Conservation (phyloP, 1,284 basidiomycete genomes). For the Sanguinoderma infundibulare region DNA sequence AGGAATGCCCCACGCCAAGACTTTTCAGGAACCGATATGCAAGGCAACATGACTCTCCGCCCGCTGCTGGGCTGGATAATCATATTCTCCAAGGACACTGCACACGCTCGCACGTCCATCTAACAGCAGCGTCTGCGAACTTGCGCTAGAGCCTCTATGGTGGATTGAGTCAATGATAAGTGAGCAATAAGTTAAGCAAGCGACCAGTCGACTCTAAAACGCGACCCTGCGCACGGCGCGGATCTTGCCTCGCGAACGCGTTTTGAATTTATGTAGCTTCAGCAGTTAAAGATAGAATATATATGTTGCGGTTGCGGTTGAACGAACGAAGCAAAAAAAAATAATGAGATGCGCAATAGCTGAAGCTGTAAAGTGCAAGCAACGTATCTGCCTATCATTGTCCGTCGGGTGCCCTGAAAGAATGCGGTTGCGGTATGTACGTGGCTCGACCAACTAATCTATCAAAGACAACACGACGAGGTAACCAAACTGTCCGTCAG, state of each 20-base stretch:
- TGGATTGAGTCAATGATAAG: neutral
- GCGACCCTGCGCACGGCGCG: neutral
- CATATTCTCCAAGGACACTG: too few species aligned
- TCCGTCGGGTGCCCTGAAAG: constrained; percentile 19
- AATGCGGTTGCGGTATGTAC: constrained; percentile 12
- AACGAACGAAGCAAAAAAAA: constrained; percentile 11
- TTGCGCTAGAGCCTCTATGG: neutral
- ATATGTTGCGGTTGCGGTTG: constrained; percentile 15
- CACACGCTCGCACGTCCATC: neutral
- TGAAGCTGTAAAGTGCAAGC: constrained; percentile 24
- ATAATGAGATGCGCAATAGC: constrained; percentile 11
- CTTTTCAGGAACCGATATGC: too few species aligned
- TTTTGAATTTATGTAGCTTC: constrained; percentile 26
- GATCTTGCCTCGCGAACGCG: constrained; percentile 10
- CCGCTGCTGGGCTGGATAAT: too few species aligned
- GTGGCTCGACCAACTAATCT: constrained; percentile 10
- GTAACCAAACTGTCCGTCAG: constrained; percentile 27
- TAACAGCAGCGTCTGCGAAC: neutral
- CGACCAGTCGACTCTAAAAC: neutral
- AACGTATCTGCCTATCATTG: constrained; percentile 27
- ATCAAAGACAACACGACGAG: constrained; percentile 19
- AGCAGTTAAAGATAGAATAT: constrained; percentile 29
- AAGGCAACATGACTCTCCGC: too few species aligned
- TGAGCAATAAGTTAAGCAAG: neutral
- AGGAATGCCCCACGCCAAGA: too few species aligned